A percentile compares a stretch with the other conserved stretches of the same genome.
phyloP scores from a whole-genome alignment of 2,329 filamentous ascomycete genomes.

The Diaporthe ampelina region DNA sequence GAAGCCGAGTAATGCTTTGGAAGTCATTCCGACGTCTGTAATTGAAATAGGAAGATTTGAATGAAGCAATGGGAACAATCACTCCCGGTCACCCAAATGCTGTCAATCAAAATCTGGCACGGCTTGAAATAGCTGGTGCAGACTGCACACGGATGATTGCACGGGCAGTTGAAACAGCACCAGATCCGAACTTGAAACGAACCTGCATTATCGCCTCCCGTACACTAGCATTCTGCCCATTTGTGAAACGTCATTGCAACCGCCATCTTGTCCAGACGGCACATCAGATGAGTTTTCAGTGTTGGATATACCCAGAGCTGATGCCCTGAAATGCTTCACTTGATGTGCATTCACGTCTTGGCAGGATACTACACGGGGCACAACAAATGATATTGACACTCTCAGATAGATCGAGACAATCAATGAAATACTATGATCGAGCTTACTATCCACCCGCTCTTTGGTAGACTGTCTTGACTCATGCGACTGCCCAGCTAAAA shows the following conservation, averaged over 20 bases:
- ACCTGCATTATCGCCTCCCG: neutral
- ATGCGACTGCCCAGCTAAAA: neutral
- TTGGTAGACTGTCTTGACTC: neutral
- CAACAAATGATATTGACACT: neutral
- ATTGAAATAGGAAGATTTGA: neutral
- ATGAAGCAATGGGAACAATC: no score
- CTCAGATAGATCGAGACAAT: neutral
- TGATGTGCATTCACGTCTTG: neutral
- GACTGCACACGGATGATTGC: neutral
- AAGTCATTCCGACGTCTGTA: neutral
- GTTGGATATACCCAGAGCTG: neutral
- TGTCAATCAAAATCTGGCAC: neutral
- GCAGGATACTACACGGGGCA: neutral
- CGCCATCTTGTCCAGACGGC: neutral
- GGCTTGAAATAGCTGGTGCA: slow-evolving; percentile 3
- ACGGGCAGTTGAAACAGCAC: slow-evolving; percentile 21
- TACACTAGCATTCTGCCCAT: neutral
- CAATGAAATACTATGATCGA: neutral
- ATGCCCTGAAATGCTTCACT: neutral
- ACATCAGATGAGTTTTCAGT: neutral
- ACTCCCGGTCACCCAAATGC: no score
- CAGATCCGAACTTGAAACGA: slow-evolving; percentile 20
- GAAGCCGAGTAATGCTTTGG: slow-evolving; percentile 27
- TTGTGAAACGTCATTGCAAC: slow-evolving; percentile 26
- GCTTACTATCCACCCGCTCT: neutral